Evolutionary conservation across 208 protist genomes (phyloP).

Genomic region (Herpetomonas tarakana): DNA sequence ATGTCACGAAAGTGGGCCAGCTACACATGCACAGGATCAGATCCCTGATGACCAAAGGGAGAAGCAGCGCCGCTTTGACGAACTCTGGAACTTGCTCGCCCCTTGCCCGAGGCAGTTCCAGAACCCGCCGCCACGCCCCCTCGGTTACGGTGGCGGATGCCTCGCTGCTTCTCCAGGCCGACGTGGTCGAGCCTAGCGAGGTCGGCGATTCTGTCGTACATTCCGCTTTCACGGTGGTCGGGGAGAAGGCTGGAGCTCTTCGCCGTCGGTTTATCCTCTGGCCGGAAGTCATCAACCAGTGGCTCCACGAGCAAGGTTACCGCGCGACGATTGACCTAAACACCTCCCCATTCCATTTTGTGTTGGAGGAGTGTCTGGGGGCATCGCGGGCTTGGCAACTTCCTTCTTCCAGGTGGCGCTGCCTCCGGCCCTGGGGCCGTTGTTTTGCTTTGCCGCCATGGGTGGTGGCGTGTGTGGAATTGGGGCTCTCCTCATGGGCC

Average conservation of each 20-base stretch:
- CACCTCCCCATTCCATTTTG: not conserved
- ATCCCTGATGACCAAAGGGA: not conserved
- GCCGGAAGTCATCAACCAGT: constrained; percentile 12
- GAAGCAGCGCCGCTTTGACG: not conserved
- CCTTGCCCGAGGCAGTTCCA: not conserved
- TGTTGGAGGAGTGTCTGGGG: constrained; percentile 10
- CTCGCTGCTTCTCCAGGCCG: not conserved
- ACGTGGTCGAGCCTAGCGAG: constrained; percentile 3
- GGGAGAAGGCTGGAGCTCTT: constrained; percentile 11
- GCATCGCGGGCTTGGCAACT: constrained; percentile 13
- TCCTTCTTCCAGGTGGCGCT: constrained; percentile 18
- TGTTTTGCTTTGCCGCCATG: constrained; percentile 4
- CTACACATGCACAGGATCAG: constrained; percentile 4
- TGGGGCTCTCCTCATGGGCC: not conserved
- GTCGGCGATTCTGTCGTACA: not conserved
- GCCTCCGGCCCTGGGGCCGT: not conserved
- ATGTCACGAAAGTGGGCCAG: not conserved
- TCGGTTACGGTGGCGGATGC: not conserved
- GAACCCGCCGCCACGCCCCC: not conserved
- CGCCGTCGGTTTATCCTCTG: constrained; percentile 16
- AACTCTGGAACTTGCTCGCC: not conserved
- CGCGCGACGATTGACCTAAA: not conserved
- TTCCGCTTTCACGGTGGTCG: constrained; percentile 13
- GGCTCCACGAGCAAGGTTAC: constrained; percentile 12
- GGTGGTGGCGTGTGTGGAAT: not conserved